A percentile compares a stretch with the other conserved stretches of the same genome.
Conservation (phyloP, 352 stramenopile genomes). For the Pelagophyceae sp. region DNA sequence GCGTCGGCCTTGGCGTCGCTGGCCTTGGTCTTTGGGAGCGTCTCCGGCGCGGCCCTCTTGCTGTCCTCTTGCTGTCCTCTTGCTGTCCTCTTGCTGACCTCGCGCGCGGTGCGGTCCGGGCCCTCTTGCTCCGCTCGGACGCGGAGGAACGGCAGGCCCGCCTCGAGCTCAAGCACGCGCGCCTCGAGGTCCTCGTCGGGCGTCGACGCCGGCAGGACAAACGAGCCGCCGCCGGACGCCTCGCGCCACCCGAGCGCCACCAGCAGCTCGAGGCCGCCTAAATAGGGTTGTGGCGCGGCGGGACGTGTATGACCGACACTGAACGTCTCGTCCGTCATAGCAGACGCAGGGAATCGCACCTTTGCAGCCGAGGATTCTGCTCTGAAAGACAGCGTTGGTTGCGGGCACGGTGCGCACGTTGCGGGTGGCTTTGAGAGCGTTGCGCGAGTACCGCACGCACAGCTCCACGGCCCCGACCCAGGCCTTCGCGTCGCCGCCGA, state of each 20-base stretch:
- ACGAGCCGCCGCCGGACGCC: constrained; percentile 5
- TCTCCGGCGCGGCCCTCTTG: too few species aligned
- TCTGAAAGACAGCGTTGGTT: constrained; percentile 17
- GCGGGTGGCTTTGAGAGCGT: constrained; percentile 16
- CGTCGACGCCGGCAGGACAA: constrained; percentile 1
- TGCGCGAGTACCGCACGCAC: constrained; percentile 18
- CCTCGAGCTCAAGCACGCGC: constrained; percentile 22
- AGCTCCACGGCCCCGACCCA: constrained; percentile 6
- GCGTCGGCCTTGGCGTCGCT: not conserved
- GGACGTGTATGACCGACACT: too few species aligned
- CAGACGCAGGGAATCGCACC: too few species aligned
- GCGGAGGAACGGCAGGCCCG: not conserved
- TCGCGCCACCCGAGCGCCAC: constrained; percentile 19
- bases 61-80: too few species aligned
- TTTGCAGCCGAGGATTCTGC: too few species aligned
- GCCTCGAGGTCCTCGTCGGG: constrained; percentile 12
- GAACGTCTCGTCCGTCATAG: too few species aligned
- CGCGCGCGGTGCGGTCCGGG: not conserved
- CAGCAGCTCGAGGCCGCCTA: constrained; percentile 25
- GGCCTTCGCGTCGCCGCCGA: constrained; percentile 15
- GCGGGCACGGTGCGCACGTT: not conserved
- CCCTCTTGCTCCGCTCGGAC: not conserved
- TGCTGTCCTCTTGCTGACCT: too few species aligned
- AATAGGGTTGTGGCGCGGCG: too few species aligned
- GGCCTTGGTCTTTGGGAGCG: too few species aligned